Evolutionary conservation across 768 basidiomycete genomes (phyloP).

Genomic region (Russula ochroleuca): DNA sequence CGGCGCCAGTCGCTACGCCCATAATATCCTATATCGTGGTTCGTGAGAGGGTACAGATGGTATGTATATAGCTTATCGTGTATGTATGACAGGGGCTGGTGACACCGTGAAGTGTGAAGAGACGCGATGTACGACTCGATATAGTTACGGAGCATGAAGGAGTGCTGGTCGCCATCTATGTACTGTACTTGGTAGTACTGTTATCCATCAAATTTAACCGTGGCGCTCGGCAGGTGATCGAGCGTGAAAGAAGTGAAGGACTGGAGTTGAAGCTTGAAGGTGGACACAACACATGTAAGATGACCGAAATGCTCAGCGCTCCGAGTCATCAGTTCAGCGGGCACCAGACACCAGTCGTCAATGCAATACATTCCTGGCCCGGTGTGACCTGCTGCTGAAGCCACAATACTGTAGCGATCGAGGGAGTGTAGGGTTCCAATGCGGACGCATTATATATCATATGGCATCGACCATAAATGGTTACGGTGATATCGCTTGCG

Average conservation of each 20-base stretch:
- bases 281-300: neutral
- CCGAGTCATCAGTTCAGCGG: neutral
- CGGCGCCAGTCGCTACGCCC: neutral
- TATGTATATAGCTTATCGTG: neutral
- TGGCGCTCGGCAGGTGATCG: neutral
- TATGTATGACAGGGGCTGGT: neutral
- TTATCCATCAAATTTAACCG: neutral
- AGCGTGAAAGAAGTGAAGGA: neutral
- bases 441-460: neutral
- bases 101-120: neutral
- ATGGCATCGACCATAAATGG: neutral
- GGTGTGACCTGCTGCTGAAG: neutral
- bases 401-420: neutral
- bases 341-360: neutral
- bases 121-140: too few species aligned
- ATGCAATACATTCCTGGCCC: neutral
- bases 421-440: neutral
- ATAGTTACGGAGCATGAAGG: neutral
- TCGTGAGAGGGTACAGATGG: neutral
- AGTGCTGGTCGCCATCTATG: neutral
- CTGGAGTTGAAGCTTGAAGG: neutral
- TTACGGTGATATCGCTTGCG: neutral
- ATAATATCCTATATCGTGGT: neutral
- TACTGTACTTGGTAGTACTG: neutral
- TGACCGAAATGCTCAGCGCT: neutral